Conservation (phyloP, 208 protist species). For the Leishmania gerbilli region DNA sequence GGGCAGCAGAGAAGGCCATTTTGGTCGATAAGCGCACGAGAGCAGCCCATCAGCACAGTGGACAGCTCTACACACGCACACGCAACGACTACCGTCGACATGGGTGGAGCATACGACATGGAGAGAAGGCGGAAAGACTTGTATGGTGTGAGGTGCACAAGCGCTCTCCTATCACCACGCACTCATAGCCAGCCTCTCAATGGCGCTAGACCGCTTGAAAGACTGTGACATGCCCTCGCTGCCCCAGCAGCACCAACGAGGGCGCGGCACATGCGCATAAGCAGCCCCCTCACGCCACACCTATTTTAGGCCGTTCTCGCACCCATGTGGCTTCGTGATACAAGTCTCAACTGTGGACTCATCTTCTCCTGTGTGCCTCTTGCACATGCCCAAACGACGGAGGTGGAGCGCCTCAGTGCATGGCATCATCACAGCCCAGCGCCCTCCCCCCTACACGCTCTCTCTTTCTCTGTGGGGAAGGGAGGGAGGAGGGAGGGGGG, state of each 20-base stretch:
- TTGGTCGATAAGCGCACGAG: background rate
- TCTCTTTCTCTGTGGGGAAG: too few species aligned
- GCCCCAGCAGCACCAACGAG: background rate
- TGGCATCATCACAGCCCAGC: background rate
- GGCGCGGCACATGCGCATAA: background rate
- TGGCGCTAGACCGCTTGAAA: background rate
- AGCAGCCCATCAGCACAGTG: background rate
- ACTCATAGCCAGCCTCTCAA: background rate
- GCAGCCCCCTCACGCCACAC: background rate
- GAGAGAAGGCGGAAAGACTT: background rate
- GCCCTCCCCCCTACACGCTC: background rate
- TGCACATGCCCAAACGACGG: background rate
- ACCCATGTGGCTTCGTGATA: background rate
- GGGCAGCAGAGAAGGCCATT: background rate
- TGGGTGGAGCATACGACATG: background rate
- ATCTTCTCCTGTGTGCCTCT: background rate
- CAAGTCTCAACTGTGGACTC: background rate
- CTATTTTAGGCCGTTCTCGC: background rate
- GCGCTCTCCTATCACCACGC: background rate
- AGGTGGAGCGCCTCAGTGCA: background rate
- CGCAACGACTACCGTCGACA: background rate
- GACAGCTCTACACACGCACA: background rate
- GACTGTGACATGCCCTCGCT: background rate
- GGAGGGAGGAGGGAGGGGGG: too few species aligned
- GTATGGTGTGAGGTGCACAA: background rate